phyloP scores from a whole-genome alignment of 2,329 filamentous ascomycete genomes.

The Aureobasidium sp. region DNA sequence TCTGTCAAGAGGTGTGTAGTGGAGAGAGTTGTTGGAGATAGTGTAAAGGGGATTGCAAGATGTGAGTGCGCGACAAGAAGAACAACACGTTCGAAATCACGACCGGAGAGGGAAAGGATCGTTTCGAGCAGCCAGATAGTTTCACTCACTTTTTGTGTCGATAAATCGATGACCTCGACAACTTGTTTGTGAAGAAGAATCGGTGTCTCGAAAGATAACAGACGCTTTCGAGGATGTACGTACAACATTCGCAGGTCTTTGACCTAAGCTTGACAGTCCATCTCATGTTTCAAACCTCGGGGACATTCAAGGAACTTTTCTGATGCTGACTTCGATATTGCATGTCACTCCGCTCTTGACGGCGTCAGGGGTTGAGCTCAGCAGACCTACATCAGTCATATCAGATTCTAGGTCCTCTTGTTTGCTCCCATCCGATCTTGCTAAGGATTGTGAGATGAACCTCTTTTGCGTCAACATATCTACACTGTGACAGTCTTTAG shows the following conservation, averaged over 20 bases:
- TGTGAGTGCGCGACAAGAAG: neutral
- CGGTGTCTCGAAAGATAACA: neutral
- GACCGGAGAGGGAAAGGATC: neutral
- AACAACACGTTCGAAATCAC: neutral
- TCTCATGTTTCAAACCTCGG: too few relatives aligned
- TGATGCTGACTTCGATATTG: too few relatives aligned
- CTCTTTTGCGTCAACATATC: too few relatives aligned
- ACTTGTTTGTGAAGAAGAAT: neutral
- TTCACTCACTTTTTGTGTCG: neutral
- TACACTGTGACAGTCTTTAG: too few relatives aligned
- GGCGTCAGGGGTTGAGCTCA: too few relatives aligned
- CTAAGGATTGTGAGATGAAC: too few relatives aligned
- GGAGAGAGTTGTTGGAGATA: neutral
- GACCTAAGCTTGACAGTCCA: neutral
- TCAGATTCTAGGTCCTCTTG: neutral
- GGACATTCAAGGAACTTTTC: neutral
- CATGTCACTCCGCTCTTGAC: too few relatives aligned
- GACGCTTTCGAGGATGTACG: neutral
- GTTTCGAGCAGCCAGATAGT: neutral
- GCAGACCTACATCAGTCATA: neutral
- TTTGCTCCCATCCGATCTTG: too few relatives aligned
- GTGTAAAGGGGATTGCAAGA: neutral
- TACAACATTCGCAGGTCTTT: neutral
- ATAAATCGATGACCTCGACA: neutral
- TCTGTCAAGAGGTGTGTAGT: neutral